Base-by-base conservation (phyloP, 2,329 filamentous ascomycete species). In the Microcera coccophila region DNA sequence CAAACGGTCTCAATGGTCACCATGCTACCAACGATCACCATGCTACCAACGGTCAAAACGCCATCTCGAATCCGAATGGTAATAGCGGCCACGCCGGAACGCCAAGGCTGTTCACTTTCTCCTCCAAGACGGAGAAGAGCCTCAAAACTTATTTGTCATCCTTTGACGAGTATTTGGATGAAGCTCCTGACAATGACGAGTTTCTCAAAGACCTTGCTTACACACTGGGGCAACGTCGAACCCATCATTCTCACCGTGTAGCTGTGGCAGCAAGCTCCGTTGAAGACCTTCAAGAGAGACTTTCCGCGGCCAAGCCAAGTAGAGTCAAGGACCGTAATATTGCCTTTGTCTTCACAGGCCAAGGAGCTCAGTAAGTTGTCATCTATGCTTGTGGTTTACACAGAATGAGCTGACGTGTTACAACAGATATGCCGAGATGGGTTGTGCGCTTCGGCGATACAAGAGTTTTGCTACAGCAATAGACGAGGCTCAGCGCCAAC, bases 221-320 rank as follows among this genome's bases (percentile, higher is more conserved):
- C 45, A 62, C 60, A 11, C 48, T 63, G 4, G 58, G 57, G 14
- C 54, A 61, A 47, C 51, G 60, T 16, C 57, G 57, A 5, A 57
- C 55, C 5, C 57, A 57, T 21, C 45, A 43, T 38, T 34, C 37
- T n/a, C 42, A 57, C 39, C 48, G 56, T 10, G 28, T 50, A 11
- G 39, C 54, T 11, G 36, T 45, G 3, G 38, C 40, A 3, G 41
- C 44, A 4, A 19, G 24, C 5, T 47, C 47, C 11, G 8, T 42
- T 14, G n/a, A 31, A 18, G 16, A 16, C 4, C 39, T 52, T 14
- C 37, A 41, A n/a, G 42, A 48, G n/a, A 39, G 43, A 21, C 34
- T 54, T 29, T 36, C 49, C 16, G 46, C 49, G 17, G 56, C 16
- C 9, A 28, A 28, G 24, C 24, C 24, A 9, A 28, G 24, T 9